Base-by-base conservation (phyloP, 2,329 filamentous ascomycete genomes). In the Clonostachys chloroleuca region DNA sequence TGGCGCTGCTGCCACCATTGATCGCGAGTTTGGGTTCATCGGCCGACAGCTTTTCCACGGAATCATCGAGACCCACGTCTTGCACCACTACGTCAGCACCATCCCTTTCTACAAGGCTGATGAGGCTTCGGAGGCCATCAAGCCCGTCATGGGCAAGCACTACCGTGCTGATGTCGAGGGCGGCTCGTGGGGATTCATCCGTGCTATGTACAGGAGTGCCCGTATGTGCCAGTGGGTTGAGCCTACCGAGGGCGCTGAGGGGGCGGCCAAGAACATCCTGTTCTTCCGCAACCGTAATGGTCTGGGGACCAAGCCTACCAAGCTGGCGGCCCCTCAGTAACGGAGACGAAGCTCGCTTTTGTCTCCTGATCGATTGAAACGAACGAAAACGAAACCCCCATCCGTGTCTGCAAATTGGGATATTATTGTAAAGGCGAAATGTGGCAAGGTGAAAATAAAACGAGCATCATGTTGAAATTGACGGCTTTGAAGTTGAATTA, bases 91-190 rank as follows among this genome's bases (percentile, higher is more conserved):
- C 71, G 83, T 97, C 66, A 92, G 87, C 72, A 89, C 84, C 62
- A 97, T 97, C 56, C 92, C 92, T 53, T 96, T 96, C 75, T 97
- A 97, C 75, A 80, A 96, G 68, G 92, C 92, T 62, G 91, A 96
- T 58, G 92, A 96, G 74, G 92, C 92, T 49, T 87, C 84, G 59
- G 92, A 96, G 59, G 92, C 92, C 61, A 95, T 97, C 80, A 91
- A 92, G 79, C 82, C 82, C 51, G 77, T 99, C 67, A 96, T 99
- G 92, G 94, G 94, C 67, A 77, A 79, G 61, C 94, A 99, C 79
- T 99, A 99, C 77, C 89, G 92, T 54, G 75, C 87, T 45, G 87
- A 99, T 59, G 84, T 83, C 51, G 68, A 82, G 67, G 91, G 78
- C 48, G 94, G 94, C 42, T 72, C 87, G 36, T 54, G 85, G 40